Conservation (phyloP, 371 early-diverging fungal genomes). For the Rhizopus delemar region DNA sequence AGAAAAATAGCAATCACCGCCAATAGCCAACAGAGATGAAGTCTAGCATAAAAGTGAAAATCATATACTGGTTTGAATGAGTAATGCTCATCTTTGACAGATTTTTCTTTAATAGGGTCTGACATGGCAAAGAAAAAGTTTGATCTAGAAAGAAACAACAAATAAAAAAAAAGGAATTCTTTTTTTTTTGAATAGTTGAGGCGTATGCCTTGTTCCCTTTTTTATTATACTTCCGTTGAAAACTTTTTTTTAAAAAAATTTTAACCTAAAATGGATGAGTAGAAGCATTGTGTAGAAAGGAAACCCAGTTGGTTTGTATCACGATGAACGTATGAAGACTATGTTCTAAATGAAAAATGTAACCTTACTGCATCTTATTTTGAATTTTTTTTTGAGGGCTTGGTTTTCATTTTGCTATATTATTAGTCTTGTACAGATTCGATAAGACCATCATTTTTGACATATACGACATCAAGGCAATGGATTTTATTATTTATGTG, state of each 20-base stretch:
- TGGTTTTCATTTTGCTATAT: not conserved
- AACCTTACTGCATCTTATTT: not conserved
- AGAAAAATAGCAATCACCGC: slow-evolving; percentile 14
- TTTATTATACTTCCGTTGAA: not conserved
- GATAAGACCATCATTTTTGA: no score
- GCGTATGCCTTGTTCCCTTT: slow-evolving; percentile 2
- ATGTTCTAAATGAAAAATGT: not conserved
- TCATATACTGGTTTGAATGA: not conserved
- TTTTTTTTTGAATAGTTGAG: not conserved
- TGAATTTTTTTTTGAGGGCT: not conserved
- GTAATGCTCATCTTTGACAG: not conserved
- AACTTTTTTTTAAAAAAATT: no score
- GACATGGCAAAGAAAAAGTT: not conserved
- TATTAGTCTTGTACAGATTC: not conserved
- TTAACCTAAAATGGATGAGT: no score
- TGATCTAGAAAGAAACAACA: not conserved
- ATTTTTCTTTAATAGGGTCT: not conserved
- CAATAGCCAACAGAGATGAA: slow-evolving; percentile 14
- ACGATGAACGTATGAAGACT: not conserved
- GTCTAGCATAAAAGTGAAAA: not conserved
- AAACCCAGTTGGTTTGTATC: not conserved
- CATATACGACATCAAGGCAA: no score
- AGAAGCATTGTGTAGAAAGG: no score
- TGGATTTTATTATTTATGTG: no score
- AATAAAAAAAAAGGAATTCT: not conserved